Conservation (phyloP, 352 stramenopile genomes). For the Phytophthora vignae region DNA sequence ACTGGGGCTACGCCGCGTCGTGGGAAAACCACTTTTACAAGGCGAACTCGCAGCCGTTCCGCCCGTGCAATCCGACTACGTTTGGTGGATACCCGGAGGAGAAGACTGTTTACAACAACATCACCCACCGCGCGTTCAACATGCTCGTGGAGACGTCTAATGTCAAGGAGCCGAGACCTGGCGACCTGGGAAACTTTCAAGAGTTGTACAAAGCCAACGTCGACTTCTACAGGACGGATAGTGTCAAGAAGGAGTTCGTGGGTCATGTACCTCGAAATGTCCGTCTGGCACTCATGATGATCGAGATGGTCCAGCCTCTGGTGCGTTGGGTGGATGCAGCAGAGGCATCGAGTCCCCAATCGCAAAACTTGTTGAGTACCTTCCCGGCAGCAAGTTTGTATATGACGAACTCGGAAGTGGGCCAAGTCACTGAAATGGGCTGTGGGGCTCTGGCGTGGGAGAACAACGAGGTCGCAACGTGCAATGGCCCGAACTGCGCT, state of each 20-base stretch:
- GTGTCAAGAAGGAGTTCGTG: constrained; percentile 52
- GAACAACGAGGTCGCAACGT: constrained; percentile 55
- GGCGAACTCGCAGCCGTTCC: constrained; percentile 55
- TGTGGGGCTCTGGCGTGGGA: constrained; percentile 52
- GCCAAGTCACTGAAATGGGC: constrained; percentile 61
- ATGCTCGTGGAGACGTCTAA: constrained; percentile 97
- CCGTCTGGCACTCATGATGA: constrained; percentile 93
- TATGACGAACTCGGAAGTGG: constrained; percentile 31
- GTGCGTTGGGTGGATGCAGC: constrained; percentile 74
- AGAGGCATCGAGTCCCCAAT: constrained; percentile 17
- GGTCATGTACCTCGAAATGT: constrained; percentile 97
- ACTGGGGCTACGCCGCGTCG: constrained; percentile 95
- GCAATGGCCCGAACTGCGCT: constrained; percentile 50
- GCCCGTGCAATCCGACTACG: constrained; percentile 83
- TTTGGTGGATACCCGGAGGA: constrained; percentile 91
- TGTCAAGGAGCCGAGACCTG: constrained; percentile 84
- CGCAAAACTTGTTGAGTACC: constrained; percentile 19
- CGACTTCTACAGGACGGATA: constrained; percentile 60
- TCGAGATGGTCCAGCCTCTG: constrained; percentile 97
- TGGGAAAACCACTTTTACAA: constrained; percentile 81
- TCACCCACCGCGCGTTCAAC: constrained; percentile 94
- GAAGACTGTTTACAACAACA: constrained; percentile 95
- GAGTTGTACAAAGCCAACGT: constrained; percentile 76
- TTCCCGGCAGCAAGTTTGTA: constrained; percentile 66
- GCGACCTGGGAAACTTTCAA: constrained; percentile 73